Base-by-base conservation (phyloP, 2,329 filamentous ascomycete species). In the Ascosphaera apis region DNA sequence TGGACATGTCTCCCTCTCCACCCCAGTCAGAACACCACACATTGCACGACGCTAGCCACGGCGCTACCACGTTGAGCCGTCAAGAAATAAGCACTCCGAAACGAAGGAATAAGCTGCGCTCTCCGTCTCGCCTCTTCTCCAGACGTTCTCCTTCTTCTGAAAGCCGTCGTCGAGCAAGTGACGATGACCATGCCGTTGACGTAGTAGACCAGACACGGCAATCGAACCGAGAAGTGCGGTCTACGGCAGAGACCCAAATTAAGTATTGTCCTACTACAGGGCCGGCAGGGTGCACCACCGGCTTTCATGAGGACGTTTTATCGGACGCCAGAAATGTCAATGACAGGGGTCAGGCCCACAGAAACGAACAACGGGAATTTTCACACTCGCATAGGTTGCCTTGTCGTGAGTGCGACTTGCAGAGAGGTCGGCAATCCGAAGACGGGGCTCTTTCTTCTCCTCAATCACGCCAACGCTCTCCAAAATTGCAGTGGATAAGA, bases 11-110 rank as follows among this genome's bases (percentile, higher is more conserved):
- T 6, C 32, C 38, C 12, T 33, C 35, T 8, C 15, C 36, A 3
- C n/a, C 17, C 18, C 44, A 41, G 23, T 40, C 39, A 42, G 37
- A 44, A 31, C 35, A 40, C 34, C 28, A 39, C 21, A 34, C 41
- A 12, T 6, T 12, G 3, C 27, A 30, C 9, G 27, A 30, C 27
- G 27, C 27, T 30, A 30, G 27, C n/a, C 27, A 30, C 27, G 27
- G n/a, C 27, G n/a, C 12, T 11, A 30, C 27, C n/a, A n/a, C 27
- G 27, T n/a, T 11, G 5, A 11, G 9, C 27, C 27, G n/a, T 30
- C 27, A 30, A 12, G 27, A 30, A 12, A 4, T 11, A 13, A 30
- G n/a, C 9, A 30, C 27, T 12, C 27, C 27, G 27, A 12, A 30
- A 30, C 27, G 27, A 11, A 30, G 27, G 12, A 4, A 30, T 30